Base-by-base conservation (phyloP, 495 filamentous ascomycete species). In the Symbiotaphrina buchneri region DNA sequence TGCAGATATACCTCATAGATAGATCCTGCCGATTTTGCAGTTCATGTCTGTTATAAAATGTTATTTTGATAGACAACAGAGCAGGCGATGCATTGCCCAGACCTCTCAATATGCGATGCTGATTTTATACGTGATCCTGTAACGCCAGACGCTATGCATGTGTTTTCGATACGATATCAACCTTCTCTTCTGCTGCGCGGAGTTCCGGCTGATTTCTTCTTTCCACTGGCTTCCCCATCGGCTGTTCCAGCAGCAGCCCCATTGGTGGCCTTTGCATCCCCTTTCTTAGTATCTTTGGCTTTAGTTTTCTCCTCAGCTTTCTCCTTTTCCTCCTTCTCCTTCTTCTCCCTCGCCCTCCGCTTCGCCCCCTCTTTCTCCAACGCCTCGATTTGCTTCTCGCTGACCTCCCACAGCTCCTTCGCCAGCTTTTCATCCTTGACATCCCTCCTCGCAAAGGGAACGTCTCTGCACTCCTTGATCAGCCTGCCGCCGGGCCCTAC, bases 401-500 rank as follows among this genome's bases (percentile, higher is more conserved):
- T 90, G 27, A 71, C 60, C 48, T 81, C 65, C 87, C 87, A 95
- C 27, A 97, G 55, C 47, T 68, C 60, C 58, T 80, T 82, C 27
- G 78, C 82, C 25, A 73, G 48, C 28, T 61, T 63, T 40, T 87
- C 79, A 45, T 90, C 72, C 30, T 58, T 58, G n/a, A 95, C 58
- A 42, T 90, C 79, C n/a, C 47, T 52, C 38, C 74, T 57, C 34
- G 68, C 61, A 41, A 60, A 75, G 42, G 68, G 63, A 14, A 81
- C 57, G 50, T 79, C 68, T 30, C 63, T 65, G 44, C 85, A 94
- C 49, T 99, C 87, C 55, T 91, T 93, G 39, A 95, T 54, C 40
- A 85, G 45, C 22, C 63, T 67, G 18, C 79, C 83, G 1, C 69
- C 74, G 11, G 48, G 39, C 3, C 64, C 74, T 26, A 64, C 60